A percentile compares a stretch with the other conserved stretches of the same genome.
Conservation (phyloP, 78 protist genomes). For the Isochrysis galbana region DNA sequence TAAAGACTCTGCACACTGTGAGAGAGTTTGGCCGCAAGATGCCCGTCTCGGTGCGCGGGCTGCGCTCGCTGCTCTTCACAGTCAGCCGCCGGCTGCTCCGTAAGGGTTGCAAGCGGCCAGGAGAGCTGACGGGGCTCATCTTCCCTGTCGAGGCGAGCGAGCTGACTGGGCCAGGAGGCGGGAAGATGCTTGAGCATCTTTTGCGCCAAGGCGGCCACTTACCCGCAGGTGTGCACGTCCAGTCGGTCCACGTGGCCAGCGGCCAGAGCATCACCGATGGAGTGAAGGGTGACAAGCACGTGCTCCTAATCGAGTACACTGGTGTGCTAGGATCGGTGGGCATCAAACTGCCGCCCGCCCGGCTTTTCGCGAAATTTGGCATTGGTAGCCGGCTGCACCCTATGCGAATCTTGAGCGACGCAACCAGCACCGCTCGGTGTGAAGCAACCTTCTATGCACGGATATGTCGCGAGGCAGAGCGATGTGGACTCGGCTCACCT, state of each 20-base stretch:
- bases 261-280: neutral
- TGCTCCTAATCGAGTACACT: neutral
- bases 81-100: neutral
- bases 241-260: neutral
- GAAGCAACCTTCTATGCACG: neutral
- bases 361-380: neutral
- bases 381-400: too few species aligned
- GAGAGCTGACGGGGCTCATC: neutral
- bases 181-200: neutral
- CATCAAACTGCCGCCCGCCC: neutral
- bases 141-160: neutral
- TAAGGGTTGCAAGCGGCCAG: neutral
- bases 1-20: too few species aligned
- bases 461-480: neutral
- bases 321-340: neutral
- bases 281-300: slow-evolving; percentile 1
- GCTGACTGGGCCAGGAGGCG: neutral
- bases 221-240: neutral
- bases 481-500: neutral
- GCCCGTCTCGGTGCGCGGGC: neutral
- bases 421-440: neutral
- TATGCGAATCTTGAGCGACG: neutral
- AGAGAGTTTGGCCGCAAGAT: too few species aligned
- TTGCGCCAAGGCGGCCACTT: neutral
- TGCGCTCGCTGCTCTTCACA: neutral